phyloP scores from a whole-genome alignment of 768 basidiomycete species.

The Tephrocybe rancida region DNA sequence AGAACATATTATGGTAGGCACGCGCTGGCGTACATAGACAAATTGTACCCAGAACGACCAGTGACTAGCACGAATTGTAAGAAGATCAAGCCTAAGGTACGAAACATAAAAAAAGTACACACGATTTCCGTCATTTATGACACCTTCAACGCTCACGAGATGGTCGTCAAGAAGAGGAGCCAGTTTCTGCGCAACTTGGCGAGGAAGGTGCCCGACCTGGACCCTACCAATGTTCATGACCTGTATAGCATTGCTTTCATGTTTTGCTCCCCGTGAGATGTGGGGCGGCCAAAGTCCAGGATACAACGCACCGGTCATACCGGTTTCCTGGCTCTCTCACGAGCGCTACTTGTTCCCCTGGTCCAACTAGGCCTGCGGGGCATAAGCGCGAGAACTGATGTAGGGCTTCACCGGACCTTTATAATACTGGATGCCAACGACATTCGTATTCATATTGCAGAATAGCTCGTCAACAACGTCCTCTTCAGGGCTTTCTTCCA shows the following conservation, averaged over 20 bases:
- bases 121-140: constrained; percentile 71
- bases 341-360: constrained; percentile 76
- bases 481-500: constrained; percentile 45
- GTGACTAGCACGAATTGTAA: constrained; percentile 31
- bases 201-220: constrained; percentile 85
- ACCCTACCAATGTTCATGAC: constrained; percentile 73
- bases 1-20: background rate
- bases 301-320: constrained; percentile 59
- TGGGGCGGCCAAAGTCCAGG: no score
- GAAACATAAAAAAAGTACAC: constrained; percentile 17
- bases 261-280: background rate
- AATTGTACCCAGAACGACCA: constrained; percentile 47
- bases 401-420: constrained; percentile 48
- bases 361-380: constrained; percentile 71
- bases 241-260: constrained; percentile 71
- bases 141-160: constrained; percentile 72
- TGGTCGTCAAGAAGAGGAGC: constrained; percentile 71
- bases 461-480: constrained; percentile 71
- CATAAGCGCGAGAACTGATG: constrained; percentile 9
- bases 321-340: constrained; percentile 66
- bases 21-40: constrained; percentile 56
- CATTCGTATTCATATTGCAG: constrained; percentile 54
- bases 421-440: constrained; percentile 89
- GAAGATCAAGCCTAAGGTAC: background rate
- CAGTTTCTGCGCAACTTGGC: constrained; percentile 55